phyloP scores from a whole-genome alignment of 495 filamentous ascomycete species.

The Pseudevernia furfuracea region DNA sequence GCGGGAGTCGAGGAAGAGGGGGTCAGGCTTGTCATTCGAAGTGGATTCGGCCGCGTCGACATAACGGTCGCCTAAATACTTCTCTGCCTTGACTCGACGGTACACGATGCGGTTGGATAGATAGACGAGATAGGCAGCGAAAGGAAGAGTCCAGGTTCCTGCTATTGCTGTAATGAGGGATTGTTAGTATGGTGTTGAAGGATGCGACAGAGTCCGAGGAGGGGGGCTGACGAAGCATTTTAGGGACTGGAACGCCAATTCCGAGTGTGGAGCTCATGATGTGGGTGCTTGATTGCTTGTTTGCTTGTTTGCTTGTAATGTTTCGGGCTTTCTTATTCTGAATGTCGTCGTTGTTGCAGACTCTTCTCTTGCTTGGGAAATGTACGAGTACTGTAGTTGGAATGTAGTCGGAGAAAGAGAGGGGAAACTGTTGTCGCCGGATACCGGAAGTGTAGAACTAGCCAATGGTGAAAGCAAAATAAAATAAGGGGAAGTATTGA shows the following conservation, averaged over 20 bases:
- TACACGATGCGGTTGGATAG: constrained; percentile 37
- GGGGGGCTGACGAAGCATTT: constrained; percentile 26
- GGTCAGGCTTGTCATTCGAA: constrained; percentile 20
- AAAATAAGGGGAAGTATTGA: no score
- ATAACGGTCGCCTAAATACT: constrained; percentile 31
- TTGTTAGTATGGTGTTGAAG: not conserved
- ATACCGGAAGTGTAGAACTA: no score
- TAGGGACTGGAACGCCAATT: constrained; percentile 29
- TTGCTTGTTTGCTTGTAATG: no score
- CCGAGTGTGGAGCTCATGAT: constrained; percentile 28
- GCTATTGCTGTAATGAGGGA: constrained; percentile 31
- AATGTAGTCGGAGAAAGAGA: no score
- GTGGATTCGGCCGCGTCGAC: constrained; percentile 14
- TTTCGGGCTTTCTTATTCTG: no score
- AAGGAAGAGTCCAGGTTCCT: constrained; percentile 40
- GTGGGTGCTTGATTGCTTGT: not conserved
- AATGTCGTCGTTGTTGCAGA: not conserved
- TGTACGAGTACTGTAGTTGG: no score
- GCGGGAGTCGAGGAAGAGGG: constrained; percentile 30
- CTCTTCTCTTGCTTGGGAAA: no score
- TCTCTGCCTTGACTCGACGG: constrained; percentile 31
- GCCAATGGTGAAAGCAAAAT: no score
- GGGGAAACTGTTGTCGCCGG: no score
- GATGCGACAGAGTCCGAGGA: not conserved
- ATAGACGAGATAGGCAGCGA: constrained; percentile 38